Evolutionary conservation across 169 alveolate species (phyloP).

Genomic region (Ichthyophthirius multifiliis): DNA sequence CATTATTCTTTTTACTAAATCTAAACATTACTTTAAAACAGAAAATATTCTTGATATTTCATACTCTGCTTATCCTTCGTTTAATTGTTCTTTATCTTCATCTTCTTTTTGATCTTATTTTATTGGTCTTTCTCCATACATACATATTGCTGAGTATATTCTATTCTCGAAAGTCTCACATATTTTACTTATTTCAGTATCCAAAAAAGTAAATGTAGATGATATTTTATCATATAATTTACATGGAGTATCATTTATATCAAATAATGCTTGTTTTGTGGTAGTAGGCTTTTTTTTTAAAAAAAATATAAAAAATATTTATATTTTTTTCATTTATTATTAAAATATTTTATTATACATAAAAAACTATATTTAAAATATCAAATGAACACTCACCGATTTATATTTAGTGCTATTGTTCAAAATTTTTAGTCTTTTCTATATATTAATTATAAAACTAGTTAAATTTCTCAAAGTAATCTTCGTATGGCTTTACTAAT

Average conservation of each 20-base stretch:
- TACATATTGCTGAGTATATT: not conserved
- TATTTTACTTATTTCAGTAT: not conserved
- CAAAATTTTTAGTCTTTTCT: not conserved
- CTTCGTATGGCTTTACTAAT: constrained; percentile 7
- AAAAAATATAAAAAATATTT: not conserved
- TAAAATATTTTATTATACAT: not conserved
- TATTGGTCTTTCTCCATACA: constrained; percentile 10
- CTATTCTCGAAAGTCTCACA: not conserved
- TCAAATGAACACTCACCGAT: not conserved
- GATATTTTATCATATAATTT: not conserved
- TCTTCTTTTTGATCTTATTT: constrained; percentile 7
- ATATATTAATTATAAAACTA: not conserved
- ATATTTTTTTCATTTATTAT: not conserved
- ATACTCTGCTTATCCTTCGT: constrained; percentile 36
- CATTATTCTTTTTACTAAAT: constrained; percentile 30
- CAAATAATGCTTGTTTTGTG: not conserved
- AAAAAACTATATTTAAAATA: not conserved
- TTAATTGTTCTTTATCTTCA: constrained; percentile 26
- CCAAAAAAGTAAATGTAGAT: constrained; percentile 3
- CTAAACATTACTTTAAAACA: constrained; percentile 15
- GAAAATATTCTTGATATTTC: constrained; percentile 26
- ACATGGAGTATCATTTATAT: not conserved
- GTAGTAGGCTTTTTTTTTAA: not conserved
- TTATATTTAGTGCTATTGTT: not conserved
- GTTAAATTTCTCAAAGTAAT: not conserved